Evolutionary conservation across 495 filamentous ascomycete genomes (phyloP), one percentile per base, ranked within the genome.

Genomic region (Parmelia sp.): DNA sequence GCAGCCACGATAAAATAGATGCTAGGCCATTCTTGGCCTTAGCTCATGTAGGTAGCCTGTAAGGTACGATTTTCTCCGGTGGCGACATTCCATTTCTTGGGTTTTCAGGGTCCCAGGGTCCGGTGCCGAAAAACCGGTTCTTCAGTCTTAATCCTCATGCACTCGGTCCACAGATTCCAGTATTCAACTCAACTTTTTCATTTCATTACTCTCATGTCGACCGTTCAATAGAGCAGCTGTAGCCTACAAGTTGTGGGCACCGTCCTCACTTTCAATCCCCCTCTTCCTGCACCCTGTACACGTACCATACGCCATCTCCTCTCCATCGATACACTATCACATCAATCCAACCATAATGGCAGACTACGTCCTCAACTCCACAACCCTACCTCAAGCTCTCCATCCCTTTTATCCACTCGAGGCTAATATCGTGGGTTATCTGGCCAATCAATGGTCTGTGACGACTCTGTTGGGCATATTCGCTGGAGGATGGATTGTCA

Each of bases 401-500:
- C 88, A 93, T 66, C 88, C 90, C 14, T 93, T 91, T 72, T 89
- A 88, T 67, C 90, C 90, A 17, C 69, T 82, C 5, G 83, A 83
- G 57, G 83, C 82, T 19, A 62, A 77, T 25, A 84, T 94, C 56
- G 74, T 79, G 17, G 79, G 74, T 36, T 94, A 90, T 73, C 70
- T 78, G 53, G 78, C 83, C 63, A 90, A 89, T 74, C 75, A 82
- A 68, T 77, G 77, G 70, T 73, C 79, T 47, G 76, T 86, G 7
- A 70, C 81, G 5, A 72, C 74, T 36, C 73, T 89, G n/a, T 77
- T 88, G 17, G 68, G 71, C 39, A 73, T 77, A 42, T 87, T 88
- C 65, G 75, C 78, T 29, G 72, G 72, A 47, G 79, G 80, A 45
- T 83, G 79, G 68, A 72, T 75, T 21, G 71, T 74, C 35, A 75